Evolutionary conservation across 2,329 filamentous ascomycete genomes (phyloP).

Genomic region (Ophiocordyceps camponoti-saundersi): DNA sequence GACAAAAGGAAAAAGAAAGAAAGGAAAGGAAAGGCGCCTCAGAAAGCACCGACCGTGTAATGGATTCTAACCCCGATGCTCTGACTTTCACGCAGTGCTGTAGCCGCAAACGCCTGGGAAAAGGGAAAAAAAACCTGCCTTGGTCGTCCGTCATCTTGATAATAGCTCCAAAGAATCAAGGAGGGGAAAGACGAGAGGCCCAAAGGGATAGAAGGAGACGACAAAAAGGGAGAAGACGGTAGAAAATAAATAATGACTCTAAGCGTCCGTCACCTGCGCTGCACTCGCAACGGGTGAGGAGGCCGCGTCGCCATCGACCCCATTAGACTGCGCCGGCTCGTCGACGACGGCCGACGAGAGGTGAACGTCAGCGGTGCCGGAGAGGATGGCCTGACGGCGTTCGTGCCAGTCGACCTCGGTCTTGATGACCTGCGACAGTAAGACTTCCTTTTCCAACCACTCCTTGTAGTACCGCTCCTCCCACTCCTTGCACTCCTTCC

Average conservation of each 20-base stretch:
- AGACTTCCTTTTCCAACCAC: conserved; percentile 65
- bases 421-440: conserved; percentile 55
- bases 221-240: no score
- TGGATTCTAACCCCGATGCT: no score
- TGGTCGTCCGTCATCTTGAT: no score
- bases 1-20: not conserved
- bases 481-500: conserved; percentile 45
- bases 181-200: no score
- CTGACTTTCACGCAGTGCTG: no score
- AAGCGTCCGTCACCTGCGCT: conserved; percentile 1
- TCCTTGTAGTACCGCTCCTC: conserved; percentile 53
- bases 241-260: no score
- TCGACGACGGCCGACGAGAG: conserved; percentile 16
- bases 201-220: no score
- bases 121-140: no score
- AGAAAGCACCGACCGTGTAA: no score
- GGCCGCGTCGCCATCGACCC: not conserved
- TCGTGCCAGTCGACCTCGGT: conserved; percentile 50
- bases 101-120: no score
- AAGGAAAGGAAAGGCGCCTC: not conserved
- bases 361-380: conserved; percentile 27
- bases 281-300: conserved; percentile 1
- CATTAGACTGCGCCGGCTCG: conserved; percentile 4
- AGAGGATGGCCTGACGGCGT: conserved; percentile 36
- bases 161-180: no score